phyloP scores from a whole-genome alignment of 1,284 basidiomycete genomes.

The Gymnopus androsaceus region DNA sequence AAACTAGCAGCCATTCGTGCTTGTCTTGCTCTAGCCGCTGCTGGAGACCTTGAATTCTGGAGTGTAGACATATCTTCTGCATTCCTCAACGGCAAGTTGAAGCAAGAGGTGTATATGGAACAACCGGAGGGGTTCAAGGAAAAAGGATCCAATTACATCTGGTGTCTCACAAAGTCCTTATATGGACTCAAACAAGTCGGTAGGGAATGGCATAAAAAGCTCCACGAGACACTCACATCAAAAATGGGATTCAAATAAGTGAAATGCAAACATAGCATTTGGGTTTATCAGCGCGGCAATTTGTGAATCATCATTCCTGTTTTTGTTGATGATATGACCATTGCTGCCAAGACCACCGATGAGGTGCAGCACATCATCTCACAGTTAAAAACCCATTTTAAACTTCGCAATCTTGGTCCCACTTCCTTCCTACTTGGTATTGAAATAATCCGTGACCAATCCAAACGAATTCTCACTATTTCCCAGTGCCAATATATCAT shows the following conservation, averaged over 20 bases:
- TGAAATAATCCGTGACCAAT: slow-evolving; percentile 28
- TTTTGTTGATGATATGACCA: slow-evolving; percentile 26
- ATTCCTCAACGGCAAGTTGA: slow-evolving; percentile 31
- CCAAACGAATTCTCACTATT: slow-evolving; percentile 23
- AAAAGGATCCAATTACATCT: slow-evolving; percentile 15
- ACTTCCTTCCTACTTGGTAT: slow-evolving; percentile 32
- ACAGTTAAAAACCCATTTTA: slow-evolving; percentile 24
- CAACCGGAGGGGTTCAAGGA: slow-evolving; percentile 22
- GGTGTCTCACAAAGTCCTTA: slow-evolving; percentile 13
- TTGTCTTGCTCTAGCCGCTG: slow-evolving; percentile 29
- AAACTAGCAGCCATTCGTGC: slow-evolving; percentile 29
- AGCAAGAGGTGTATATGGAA: slow-evolving; percentile 23
- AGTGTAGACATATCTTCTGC: slow-evolving; percentile 31
- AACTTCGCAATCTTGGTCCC: slow-evolving; percentile 27
- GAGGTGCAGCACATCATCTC: slow-evolving; percentile 17
- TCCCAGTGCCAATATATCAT: slow-evolving; percentile 30
- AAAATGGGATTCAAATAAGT: slow-evolving; percentile 27
- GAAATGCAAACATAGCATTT: slow-evolving; percentile 24
- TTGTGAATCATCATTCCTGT: slow-evolving; percentile 21
- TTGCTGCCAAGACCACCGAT: slow-evolving; percentile 17
- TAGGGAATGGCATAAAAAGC: slow-evolving; percentile 27
- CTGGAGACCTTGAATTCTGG: slow-evolving; percentile 22
- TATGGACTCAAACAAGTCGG: slow-evolving; percentile 34
- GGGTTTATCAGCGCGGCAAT: slow-evolving; percentile 11
- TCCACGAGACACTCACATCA: slow-evolving; percentile 14